These are phyloP conservation scores for Hippophae tibetana DNA, from an alignment of 306 rosid genomes.

Conservation along the genomic window DNA sequence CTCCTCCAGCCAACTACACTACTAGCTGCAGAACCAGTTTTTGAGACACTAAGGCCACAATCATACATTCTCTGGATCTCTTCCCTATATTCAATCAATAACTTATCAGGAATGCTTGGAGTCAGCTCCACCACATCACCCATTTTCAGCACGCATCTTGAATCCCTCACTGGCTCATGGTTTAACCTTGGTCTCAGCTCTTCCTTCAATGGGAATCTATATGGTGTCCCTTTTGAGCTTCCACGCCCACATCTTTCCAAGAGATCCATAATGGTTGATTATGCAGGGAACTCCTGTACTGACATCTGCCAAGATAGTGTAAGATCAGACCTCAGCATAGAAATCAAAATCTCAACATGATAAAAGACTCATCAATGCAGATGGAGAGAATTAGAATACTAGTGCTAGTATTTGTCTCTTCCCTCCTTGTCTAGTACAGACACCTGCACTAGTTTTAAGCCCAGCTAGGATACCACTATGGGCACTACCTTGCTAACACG, in stretches of 20 bases:
- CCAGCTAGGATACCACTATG: too few relatives aligned
- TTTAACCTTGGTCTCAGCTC: conserved; percentile 90
- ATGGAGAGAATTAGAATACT: too few relatives aligned
- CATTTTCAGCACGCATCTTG: conserved; percentile 74
- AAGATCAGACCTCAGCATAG: too few relatives aligned
- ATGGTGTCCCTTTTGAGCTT: conserved; percentile 53
- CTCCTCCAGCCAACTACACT: conserved; percentile 55
- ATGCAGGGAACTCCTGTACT: conserved; percentile 74
- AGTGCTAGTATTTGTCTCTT: too few relatives aligned
- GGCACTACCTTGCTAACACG: too few relatives aligned
- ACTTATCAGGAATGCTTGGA: conserved; percentile 67
- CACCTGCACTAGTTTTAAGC: too few relatives aligned
- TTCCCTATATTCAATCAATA: conserved; percentile 74
- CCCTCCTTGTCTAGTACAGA: too few relatives aligned
- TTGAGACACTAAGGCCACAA: conserved; percentile 48
- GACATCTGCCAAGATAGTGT: conserved; percentile 63
- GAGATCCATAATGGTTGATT: conserved; percentile 60
- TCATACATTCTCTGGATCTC: conserved; percentile 96
- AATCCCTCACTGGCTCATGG: conserved; percentile 56
- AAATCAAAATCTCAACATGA: too few relatives aligned
- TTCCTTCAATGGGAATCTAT: conserved; percentile 78
- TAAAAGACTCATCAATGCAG: too few relatives aligned
- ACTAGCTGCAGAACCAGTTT: conserved; percentile 34
- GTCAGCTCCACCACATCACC: conserved; percentile 90
- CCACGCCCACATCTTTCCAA: conserved; percentile 63